Conservation (phyloP, 2,329 filamentous ascomycete genomes). For the Xylariaceae sp. region DNA sequence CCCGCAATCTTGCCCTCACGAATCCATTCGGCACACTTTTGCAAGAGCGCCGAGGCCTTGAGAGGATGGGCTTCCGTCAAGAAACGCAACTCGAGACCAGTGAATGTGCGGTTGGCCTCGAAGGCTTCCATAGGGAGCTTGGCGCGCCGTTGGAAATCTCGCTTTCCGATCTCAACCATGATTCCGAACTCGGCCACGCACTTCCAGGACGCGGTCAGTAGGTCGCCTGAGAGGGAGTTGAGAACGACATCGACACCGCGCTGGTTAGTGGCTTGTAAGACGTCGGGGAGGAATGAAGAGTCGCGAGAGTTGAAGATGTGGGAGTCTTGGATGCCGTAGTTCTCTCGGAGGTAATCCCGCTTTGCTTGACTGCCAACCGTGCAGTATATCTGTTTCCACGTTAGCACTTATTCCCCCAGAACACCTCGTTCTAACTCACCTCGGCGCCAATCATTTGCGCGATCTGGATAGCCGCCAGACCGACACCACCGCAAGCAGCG, state of each 20-base stretch:
- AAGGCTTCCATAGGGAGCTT: neutral
- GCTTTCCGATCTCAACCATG: neutral
- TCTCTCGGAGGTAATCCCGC: neutral
- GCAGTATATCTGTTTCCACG: neutral
- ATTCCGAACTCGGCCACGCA: neutral
- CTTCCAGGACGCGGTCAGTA: neutral
- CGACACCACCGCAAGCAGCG: neutral
- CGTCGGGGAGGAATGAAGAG: neutral
- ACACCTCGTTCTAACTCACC: neutral
- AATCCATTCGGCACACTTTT: neutral
- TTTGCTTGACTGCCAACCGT: neutral
- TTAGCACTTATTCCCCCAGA: neutral
- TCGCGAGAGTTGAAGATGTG: neutral
- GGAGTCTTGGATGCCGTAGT: neutral
- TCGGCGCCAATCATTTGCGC: neutral
- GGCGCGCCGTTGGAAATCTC: neutral
- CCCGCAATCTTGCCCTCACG: neutral
- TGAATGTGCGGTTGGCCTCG: neutral
- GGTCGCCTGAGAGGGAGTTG: neutral
- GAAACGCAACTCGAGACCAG: neutral
- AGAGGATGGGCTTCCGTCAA: neutral
- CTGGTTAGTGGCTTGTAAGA: neutral
- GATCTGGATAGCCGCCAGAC: neutral
- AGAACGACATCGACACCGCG: neutral
- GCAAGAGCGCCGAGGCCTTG: neutral